Conservation (phyloP, 139 green algal genomes). For the Chlorella sorokiniana region DNA sequence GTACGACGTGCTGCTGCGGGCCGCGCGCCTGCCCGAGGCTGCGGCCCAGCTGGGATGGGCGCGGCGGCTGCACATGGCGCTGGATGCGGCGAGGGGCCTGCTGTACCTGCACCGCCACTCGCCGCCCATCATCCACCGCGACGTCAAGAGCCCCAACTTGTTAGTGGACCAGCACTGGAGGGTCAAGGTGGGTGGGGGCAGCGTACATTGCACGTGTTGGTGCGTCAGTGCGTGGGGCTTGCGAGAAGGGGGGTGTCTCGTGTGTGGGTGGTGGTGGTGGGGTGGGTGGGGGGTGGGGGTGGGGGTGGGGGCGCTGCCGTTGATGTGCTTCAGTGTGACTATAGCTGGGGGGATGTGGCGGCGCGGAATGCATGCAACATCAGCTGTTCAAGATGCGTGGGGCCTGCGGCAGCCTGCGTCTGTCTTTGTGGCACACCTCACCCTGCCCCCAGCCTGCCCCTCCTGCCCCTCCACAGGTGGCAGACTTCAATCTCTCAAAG, state of each 20-base stretch:
- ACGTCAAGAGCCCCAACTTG: constrained; percentile 51
- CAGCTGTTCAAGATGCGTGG: too few species aligned
- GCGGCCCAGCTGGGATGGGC: constrained; percentile 8
- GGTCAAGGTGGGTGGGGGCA: constrained; percentile 45
- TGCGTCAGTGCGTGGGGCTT: too few species aligned
- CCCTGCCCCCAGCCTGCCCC: not conserved
- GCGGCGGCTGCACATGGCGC: constrained; percentile 28
- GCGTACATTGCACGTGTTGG: too few species aligned
- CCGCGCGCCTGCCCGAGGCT: not conserved
- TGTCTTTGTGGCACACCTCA: too few species aligned
- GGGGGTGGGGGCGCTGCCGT: not conserved
- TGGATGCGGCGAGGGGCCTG: constrained; percentile 28
- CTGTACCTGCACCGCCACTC: constrained; percentile 28
- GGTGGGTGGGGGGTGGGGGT: not conserved
- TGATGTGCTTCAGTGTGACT: too few species aligned
- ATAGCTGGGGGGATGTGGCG: too few species aligned
- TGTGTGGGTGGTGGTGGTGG: not conserved
- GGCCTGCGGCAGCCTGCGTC: too few species aligned
- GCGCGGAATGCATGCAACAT: too few species aligned
- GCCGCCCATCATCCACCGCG: constrained; percentile 34
- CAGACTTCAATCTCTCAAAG: constrained; percentile 55
- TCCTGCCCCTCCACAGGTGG: not conserved
- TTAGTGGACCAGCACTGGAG: constrained; percentile 54
- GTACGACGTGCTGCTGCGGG: not conserved
- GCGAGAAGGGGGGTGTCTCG: too few species aligned